Evolutionary conservation across 345 rosid species (phyloP).

Genomic region (Erysimum cheiranthoides): DNA sequence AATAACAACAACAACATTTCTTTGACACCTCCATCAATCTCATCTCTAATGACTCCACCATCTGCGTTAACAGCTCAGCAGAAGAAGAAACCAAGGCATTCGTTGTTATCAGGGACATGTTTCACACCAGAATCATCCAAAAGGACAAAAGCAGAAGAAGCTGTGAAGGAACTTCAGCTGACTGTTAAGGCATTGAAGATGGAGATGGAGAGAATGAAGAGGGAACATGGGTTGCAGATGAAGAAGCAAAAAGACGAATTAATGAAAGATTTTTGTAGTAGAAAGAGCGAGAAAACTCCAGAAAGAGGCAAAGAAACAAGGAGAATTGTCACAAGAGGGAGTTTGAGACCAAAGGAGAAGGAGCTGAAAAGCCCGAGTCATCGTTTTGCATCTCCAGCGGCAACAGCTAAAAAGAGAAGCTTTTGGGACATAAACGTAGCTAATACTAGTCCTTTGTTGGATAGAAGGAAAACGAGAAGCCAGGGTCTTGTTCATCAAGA

Average conservation of each 20-base stretch:
- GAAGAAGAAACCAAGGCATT: constrained; percentile 67
- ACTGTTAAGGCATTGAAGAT: constrained; percentile 71
- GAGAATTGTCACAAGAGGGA: constrained; percentile 62
- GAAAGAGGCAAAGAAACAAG: constrained; percentile 49
- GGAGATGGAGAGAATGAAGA: constrained; percentile 81
- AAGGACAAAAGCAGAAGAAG: constrained; percentile 59
- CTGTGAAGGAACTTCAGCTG: constrained; percentile 63
- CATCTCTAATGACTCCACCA: constrained; percentile 80
- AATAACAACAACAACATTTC: constrained; percentile 53
- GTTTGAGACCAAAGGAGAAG: constrained; percentile 66
- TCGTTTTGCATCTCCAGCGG: constrained; percentile 79
- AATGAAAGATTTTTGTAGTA: constrained; percentile 55
- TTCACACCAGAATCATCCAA: constrained; percentile 78
- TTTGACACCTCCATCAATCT: constrained; percentile 75
- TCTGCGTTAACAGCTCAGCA: constrained; percentile 54
- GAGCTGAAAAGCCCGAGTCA: constrained; percentile 80
- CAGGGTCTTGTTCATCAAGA: constrained; percentile 60
- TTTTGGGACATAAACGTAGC: constrained; percentile 87
- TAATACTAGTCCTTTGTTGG: constrained; percentile 69
- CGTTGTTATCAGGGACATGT: constrained; percentile 71
- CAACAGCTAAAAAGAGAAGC: constrained; percentile 80
- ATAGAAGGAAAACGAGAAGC: constrained; percentile 82
- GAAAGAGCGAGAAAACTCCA: constrained; percentile 55
- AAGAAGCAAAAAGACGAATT: constrained; percentile 82
- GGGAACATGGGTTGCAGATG: constrained; percentile 66